phyloP scores from a whole-genome alignment of 2,329 filamentous ascomycete species.

The Aaosphaeria arxii region DNA sequence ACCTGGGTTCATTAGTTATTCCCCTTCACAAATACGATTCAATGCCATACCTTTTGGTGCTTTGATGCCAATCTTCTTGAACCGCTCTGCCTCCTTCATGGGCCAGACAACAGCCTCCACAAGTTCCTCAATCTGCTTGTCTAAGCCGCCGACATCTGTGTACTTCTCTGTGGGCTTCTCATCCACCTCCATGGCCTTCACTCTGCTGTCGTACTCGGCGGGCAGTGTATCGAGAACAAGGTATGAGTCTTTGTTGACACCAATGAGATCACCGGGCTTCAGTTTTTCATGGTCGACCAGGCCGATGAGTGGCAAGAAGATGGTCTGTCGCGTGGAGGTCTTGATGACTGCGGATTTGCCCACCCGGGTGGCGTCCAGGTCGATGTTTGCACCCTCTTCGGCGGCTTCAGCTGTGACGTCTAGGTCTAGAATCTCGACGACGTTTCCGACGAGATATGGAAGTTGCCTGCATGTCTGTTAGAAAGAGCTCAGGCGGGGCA shows the following conservation, averaged over 20 bases:
- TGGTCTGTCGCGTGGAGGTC: slow-evolving; percentile 96
- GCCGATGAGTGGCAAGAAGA: slow-evolving; percentile 95
- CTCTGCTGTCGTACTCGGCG: slow-evolving; percentile 96
- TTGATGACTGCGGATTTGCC: slow-evolving; percentile 99
- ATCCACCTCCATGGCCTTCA: slow-evolving; percentile 99
- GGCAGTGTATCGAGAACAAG: slow-evolving; percentile 94
- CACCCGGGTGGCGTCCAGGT: slow-evolving; percentile 91
- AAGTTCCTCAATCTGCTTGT: slow-evolving; percentile 98
- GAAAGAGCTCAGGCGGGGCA: not conserved
- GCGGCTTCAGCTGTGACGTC: slow-evolving; percentile 94
- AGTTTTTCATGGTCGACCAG: slow-evolving; percentile 93
- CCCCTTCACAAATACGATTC: not conserved
- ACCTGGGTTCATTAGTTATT: slow-evolving; percentile 46
- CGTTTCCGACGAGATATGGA: slow-evolving; percentile 96
- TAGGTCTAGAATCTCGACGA: slow-evolving; percentile 93
- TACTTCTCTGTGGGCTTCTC: slow-evolving; percentile 99
- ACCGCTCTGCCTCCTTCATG: slow-evolving; percentile 98
- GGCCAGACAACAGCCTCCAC: slow-evolving; percentile 99
- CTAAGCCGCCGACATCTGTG: slow-evolving; percentile 91
- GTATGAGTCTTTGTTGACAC: slow-evolving; percentile 99
- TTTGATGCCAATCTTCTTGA: slow-evolving; percentile 99
- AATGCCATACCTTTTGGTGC: slow-evolving; percentile 80
- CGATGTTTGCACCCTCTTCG: slow-evolving; percentile 98
- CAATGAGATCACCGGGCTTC: slow-evolving; percentile 94
- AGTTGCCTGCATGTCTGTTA: slow-evolving; percentile 67